Conservation (phyloP, 768 basidiomycete genomes). For the Mrakia frigida region DNA sequence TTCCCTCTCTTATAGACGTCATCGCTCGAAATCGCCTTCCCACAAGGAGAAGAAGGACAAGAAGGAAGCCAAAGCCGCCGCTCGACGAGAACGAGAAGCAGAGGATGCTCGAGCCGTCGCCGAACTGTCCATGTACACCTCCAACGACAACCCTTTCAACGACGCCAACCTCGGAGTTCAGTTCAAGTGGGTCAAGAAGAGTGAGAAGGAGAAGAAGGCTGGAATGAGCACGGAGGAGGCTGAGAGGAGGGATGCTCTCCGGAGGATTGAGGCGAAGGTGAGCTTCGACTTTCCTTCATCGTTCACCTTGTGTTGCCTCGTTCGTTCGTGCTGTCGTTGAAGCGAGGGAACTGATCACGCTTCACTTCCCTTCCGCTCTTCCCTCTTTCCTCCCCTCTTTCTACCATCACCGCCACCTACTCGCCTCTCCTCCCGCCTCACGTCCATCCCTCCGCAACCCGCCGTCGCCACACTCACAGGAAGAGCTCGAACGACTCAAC, state of each 20-base stretch:
- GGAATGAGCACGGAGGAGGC: slow-evolving; percentile 75
- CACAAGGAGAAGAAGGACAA: slow-evolving; percentile 83
- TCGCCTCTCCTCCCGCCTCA: not conserved
- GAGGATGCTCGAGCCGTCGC: slow-evolving; percentile 82
- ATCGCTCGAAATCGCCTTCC: slow-evolving; percentile 35
- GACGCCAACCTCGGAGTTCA: slow-evolving; percentile 93
- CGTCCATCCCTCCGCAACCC: not conserved
- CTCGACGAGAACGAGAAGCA: slow-evolving; percentile 42
- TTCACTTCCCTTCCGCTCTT: not conserved
- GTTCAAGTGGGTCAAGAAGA: slow-evolving; percentile 98
- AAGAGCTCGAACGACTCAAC: slow-evolving; percentile 89
- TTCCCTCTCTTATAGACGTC: slow-evolving; percentile 3
- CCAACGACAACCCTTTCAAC: slow-evolving; percentile 96
- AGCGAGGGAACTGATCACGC: not conserved
- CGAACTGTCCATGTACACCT: slow-evolving; percentile 92
- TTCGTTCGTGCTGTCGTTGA: not conserved
- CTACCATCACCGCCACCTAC: not conserved
- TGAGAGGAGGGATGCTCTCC: slow-evolving; percentile 67
- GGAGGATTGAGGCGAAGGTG: slow-evolving; percentile 77
- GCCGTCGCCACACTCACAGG: slow-evolving; percentile 42
- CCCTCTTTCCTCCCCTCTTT: not conserved
- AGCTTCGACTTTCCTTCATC: not conserved
- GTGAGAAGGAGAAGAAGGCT: slow-evolving; percentile 86
- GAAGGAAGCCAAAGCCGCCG: slow-evolving; percentile 68
- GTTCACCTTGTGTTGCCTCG: not conserved